Evolutionary conservation across 139 green algal genomes (phyloP), one percentile per base, ranked within the genome.

Genomic region (Picochlorum sp.): DNA sequence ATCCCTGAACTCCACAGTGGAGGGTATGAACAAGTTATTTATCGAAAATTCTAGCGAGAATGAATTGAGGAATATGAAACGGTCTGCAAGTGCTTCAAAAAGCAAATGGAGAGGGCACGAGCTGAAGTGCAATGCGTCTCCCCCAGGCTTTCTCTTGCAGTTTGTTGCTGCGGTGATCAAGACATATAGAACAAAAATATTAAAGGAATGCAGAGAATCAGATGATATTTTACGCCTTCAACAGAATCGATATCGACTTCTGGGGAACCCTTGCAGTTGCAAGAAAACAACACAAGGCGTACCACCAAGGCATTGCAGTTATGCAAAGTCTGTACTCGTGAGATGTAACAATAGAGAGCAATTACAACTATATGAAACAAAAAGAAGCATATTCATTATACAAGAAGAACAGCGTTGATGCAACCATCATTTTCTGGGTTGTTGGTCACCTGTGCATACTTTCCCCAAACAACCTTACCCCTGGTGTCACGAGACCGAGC

Each of bases 401-500:
- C 94, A 26, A 99, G 81, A 56, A 99, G 73, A 28, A 99, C 94
- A 3, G 87, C 94, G 74, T 99, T 99, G 74, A 99, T 92, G 75
- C 89, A 97, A 24, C 94, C 94, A 67, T 98, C 94, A 65, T 97
- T 98, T 75, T 98, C 91, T 13, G 90, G 91, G 59, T 95, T 92
- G 76, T 97, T 97, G 13, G 90, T 97, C 20, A 95, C 80, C 81
- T 97, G 92, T 6, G 88, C 89, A 76, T 96, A 96, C 78, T 98
- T 97, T 69, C 94, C 94, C 94, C 94, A 99, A 38, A 99, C 95
- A 26, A 99, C 94, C 79, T 99, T 99, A 54, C 94, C 94, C 85
- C 94, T 2, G 94, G 94, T 20, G 94, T 99, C 2, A 99, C 94
- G 49, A 99, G 82, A 3, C 94, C 94, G 65, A 99, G 83, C 81